Conservation (phyloP, 2,329 filamentous ascomycete genomes). For the Colletotrichum tropicale region DNA sequence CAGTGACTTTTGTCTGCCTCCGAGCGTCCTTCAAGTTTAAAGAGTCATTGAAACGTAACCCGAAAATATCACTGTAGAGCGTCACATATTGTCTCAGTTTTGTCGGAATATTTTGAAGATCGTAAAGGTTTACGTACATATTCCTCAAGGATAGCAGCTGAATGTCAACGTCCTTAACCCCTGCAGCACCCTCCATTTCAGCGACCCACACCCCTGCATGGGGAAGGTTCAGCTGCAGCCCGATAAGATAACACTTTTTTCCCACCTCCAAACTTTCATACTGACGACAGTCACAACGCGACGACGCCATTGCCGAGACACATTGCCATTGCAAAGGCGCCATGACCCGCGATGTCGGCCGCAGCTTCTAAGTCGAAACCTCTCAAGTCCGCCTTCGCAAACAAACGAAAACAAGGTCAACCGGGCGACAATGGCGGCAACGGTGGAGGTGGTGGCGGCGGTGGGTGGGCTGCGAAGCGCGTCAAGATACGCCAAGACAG, state of each 20-base stretch:
- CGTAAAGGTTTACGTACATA: neutral
- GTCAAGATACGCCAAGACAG: constrained; percentile 51
- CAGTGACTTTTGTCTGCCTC: neutral
- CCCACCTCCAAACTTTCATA: neutral
- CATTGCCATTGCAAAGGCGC: neutral
- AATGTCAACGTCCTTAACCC: neutral
- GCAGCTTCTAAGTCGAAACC: constrained; percentile 1
- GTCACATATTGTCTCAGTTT: accelerated
- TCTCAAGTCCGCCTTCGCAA: constrained; percentile 15
- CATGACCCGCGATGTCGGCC: constrained; percentile 19
- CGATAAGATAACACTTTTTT: constrained; percentile 21
- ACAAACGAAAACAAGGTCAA: constrained; percentile 31
- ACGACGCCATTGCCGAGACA: neutral
- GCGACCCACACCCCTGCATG: neutral
- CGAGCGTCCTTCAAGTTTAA: neutral
- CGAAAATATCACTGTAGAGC: neutral
- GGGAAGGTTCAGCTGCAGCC: neutral
- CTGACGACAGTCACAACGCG: neutral
- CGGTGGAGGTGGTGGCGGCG: constrained; percentile 12
- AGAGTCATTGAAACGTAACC: neutral
- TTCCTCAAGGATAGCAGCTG: neutral
- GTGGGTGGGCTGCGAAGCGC: constrained; percentile 42
- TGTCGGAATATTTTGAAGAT: neutral
- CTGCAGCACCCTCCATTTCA: neutral
- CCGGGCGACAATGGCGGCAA: constrained; percentile 23